These are phyloP conservation scores for Coniochaeta pulveracea DNA, from an alignment of 2,329 filamentous ascomycete species.

Conservation along the genomic window DNA sequence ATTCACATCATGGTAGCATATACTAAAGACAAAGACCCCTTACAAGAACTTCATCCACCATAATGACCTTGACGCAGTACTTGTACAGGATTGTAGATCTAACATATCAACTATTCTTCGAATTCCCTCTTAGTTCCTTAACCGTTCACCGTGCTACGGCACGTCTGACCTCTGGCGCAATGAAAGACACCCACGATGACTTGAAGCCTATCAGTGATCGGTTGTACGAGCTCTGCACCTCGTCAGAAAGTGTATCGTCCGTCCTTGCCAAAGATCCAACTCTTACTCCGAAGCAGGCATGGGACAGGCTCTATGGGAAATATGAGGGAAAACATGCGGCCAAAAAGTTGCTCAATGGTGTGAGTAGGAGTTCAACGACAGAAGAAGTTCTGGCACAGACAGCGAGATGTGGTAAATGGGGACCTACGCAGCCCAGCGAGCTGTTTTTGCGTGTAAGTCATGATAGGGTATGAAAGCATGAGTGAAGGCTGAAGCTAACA, in stretches of 20 bases:
- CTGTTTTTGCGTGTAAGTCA: slow-evolving; percentile 49
- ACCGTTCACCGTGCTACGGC: slow-evolving; percentile 16
- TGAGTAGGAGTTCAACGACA: not conserved
- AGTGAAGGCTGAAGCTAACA: not conserved
- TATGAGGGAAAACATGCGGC: slow-evolving; percentile 11
- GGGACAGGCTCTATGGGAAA: slow-evolving; percentile 40
- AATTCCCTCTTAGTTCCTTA: slow-evolving; percentile 18
- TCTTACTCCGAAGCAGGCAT: slow-evolving; percentile 39
- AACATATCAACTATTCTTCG: slow-evolving; percentile 18
- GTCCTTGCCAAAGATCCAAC: slow-evolving; percentile 41
- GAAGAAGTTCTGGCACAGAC: slow-evolving; percentile 40
- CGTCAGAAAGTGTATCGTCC: slow-evolving; percentile 43
- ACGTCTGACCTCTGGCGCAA: no score
- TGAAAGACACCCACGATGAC: slow-evolving; percentile 3
- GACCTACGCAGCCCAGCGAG: slow-evolving; percentile 47
- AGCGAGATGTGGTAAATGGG: slow-evolving; percentile 56
- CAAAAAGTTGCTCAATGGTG: slow-evolving; percentile 7
- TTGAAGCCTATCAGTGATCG: slow-evolving; percentile 25
- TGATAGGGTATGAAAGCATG: not conserved
- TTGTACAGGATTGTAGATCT: slow-evolving; percentile 5
- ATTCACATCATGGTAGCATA: no score
- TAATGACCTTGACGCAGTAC: slow-evolving; percentile 6
- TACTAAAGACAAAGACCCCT: no score
- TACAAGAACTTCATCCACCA: no score
- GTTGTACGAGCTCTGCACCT: slow-evolving; percentile 40